Evolutionary conservation across 345 rosid species (phyloP).

Genomic region (Salix brachista): DNA sequence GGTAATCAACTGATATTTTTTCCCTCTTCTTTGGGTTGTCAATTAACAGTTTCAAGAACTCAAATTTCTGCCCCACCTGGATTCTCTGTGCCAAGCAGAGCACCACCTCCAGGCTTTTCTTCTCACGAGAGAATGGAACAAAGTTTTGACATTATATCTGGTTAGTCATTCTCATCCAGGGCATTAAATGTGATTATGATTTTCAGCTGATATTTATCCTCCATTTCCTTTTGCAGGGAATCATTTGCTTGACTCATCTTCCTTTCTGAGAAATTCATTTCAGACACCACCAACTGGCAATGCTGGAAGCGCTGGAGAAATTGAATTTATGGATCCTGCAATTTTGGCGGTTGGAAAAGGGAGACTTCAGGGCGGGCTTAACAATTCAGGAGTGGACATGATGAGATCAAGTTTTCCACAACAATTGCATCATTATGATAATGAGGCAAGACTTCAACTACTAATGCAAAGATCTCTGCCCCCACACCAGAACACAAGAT

Average conservation of each 20-base stretch:
- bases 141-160: slow-evolving; percentile 42
- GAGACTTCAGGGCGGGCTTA: slow-evolving; percentile 52
- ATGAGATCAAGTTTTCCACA: slow-evolving; percentile 46
- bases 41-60: slow-evolving; percentile 45
- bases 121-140: slow-evolving; percentile 54
- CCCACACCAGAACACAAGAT: slow-evolving; percentile 50
- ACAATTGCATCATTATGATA: slow-evolving; percentile 48
- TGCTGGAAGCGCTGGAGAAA: slow-evolving; percentile 42
- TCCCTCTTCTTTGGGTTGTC: background rate
- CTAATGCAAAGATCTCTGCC: slow-evolving; percentile 66
- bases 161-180: slow-evolving; percentile 31
- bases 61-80: slow-evolving; percentile 87
- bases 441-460: slow-evolving; percentile 57
- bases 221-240: slow-evolving; percentile 40
- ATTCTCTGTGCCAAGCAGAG: slow-evolving; percentile 68
- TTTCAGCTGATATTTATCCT: background rate
- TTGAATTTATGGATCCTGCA: slow-evolving; percentile 91
- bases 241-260: slow-evolving; percentile 44
- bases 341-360: slow-evolving; percentile 92
- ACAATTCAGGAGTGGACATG: slow-evolving; percentile 49
- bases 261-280: slow-evolving; percentile 49
- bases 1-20: background rate
- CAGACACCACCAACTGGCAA: slow-evolving; percentile 39
- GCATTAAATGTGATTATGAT: background rate
- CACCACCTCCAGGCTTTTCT: slow-evolving; percentile 94